These are phyloP conservation scores for Omphalea diandra DNA, from an alignment of 441 rosid genomes.

Conservation along the genomic window DNA sequence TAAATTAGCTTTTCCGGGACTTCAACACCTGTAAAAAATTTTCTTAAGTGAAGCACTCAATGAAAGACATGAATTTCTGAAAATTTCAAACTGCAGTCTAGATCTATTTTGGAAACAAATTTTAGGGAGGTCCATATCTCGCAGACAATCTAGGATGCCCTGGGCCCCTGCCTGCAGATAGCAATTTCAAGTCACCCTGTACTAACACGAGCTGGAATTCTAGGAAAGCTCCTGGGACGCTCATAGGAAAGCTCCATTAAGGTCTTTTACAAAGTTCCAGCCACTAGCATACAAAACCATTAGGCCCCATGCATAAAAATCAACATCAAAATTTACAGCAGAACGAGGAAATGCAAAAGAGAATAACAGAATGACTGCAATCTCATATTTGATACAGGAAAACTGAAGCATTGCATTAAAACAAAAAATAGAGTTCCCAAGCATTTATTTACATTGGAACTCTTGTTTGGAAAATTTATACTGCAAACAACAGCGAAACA, in stretches of 20 bases:
- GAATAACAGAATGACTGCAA: not conserved
- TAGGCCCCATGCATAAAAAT: not conserved
- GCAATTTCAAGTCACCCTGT: not conserved
- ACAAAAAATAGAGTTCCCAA: conserved; percentile 13
- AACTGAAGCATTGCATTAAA: conserved; percentile 23
- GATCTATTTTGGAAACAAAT: too few species aligned
- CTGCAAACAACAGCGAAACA: conserved; percentile 7
- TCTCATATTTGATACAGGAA: conserved; percentile 20
- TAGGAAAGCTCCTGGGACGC: not conserved
- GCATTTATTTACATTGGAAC: conserved; percentile 37
- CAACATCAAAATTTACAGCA: not conserved
- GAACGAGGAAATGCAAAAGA: not conserved
- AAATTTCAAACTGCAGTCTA: too few species aligned
- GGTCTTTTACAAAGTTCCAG: not conserved
- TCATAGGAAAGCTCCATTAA: not conserved
- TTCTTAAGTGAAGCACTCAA: too few species aligned
- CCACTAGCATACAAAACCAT: not conserved
- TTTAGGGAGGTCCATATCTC: too few species aligned
- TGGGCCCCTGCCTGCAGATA: not conserved
- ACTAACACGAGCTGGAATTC: not conserved
- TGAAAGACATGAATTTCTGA: too few species aligned
- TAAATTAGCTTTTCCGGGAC: too few species aligned
- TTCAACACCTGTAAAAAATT: too few species aligned
- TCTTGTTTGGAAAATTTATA: conserved; percentile 19
- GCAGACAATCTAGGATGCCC: too few species aligned